Conservation (phyloP, 2,329 filamentous ascomycete genomes). For the Alternaria brassicicola region DNA sequence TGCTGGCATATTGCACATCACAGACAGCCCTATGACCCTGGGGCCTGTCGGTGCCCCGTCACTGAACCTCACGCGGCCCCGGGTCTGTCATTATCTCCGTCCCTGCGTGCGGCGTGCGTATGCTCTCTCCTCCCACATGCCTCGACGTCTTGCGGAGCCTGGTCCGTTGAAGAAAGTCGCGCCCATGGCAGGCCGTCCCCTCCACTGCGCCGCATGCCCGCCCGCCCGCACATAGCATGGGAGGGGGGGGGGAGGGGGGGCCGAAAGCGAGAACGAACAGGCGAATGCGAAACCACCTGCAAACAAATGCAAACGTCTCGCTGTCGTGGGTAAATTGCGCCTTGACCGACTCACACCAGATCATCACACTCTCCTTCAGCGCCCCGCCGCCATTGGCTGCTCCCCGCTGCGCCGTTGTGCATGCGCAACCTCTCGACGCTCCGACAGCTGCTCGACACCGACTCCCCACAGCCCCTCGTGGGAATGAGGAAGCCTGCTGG, state of each 20-base stretch:
- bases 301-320: background rate
- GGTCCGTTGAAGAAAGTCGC: background rate
- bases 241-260: no score
- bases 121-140: constrained; percentile 2
- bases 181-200: background rate
- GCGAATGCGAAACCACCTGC: background rate
- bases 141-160: background rate
- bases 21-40: constrained; percentile 36
- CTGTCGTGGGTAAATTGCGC: constrained; percentile 16
- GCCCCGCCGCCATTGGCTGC: constrained; percentile 19
- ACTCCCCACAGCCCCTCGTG: background rate
- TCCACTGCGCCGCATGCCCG: constrained; percentile 12
- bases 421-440: constrained; percentile 28
- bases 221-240: constrained; percentile 15
- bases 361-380: constrained; percentile 10
- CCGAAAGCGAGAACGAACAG: constrained; percentile 5
- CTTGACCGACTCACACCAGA: constrained; percentile 16
- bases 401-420: constrained; percentile 26
- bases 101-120: constrained; percentile 17
- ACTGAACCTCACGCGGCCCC: constrained; percentile 16
- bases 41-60: constrained; percentile 13
- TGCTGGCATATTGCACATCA: constrained; percentile 17
- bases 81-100: constrained; percentile 31
- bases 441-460: background rate
- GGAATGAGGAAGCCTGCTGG: constrained; percentile 24